Percentiles rank a stretch among this genome's conserved stretches.
These are phyloP conservation scores for Boletellus sp. DNA, from an alignment of 1,284 basidiomycete genomes.

Conservation along the genomic window DNA sequence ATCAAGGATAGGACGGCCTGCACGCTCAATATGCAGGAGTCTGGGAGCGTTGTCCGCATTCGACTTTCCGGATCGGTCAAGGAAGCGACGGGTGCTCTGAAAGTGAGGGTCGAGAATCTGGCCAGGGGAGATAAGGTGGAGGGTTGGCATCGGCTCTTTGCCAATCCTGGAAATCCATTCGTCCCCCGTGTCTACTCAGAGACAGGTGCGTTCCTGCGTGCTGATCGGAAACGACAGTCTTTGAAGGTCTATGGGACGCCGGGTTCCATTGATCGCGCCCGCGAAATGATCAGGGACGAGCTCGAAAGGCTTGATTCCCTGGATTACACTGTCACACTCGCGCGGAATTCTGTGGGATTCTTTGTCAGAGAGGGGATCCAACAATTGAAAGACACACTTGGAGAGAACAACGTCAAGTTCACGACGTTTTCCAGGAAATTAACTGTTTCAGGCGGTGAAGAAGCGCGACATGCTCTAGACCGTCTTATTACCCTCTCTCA, in stretches of 20 bases:
- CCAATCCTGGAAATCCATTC: conserved; percentile 30
- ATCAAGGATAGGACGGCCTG: conserved; percentile 34
- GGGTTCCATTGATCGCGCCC: conserved; percentile 35
- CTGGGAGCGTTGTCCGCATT: conserved; percentile 22
- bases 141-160: conserved; percentile 47
- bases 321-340: conserved; percentile 38
- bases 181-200: conserved; percentile 32
- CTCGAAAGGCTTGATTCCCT: conserved; percentile 40
- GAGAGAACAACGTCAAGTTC: conserved; percentile 48
- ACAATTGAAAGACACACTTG: conserved; percentile 45
- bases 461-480: conserved; percentile 42
- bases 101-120: conserved; percentile 56
- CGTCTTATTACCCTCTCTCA: conserved; percentile 42
- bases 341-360: conserved; percentile 39
- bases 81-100: conserved; percentile 50
- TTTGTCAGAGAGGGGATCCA: conserved; percentile 47
- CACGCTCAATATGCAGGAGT: conserved; percentile 21
- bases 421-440: conserved; percentile 36
- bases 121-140: conserved; percentile 46
- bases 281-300: conserved; percentile 40
- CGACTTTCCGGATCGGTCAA: conserved; percentile 37
- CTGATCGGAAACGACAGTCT: conserved; percentile 39
- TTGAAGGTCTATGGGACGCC: conserved; percentile 43
- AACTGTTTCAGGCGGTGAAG: conserved; percentile 47
- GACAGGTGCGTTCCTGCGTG: conserved; percentile 41